Evolutionary conservation across 768 basidiomycete genomes (phyloP), one percentile per base, ranked within the genome.

Genomic region (Phlebiopsis flavidoalba): DNA sequence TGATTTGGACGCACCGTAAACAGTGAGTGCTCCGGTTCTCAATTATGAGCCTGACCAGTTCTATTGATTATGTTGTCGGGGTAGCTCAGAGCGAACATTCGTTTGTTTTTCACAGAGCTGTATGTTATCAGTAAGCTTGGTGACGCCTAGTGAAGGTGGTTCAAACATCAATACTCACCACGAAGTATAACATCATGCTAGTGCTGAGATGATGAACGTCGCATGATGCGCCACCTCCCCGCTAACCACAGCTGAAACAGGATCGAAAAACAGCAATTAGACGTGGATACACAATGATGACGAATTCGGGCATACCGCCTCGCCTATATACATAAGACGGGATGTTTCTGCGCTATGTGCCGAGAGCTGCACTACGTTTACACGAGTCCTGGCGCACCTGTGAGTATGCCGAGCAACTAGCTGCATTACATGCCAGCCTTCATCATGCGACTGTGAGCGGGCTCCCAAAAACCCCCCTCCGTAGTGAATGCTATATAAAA

Each of bases 161-260:
- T n/a, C n/a, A n/a, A n/a, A n/a, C n/a, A n/a, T n/a, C n/a, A n/a
- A n/a, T n/a, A n/a, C n/a, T n/a, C n/a, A n/a, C n/a, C n/a, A n/a
- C n/a, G n/a, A n/a, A n/a, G n/a, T n/a, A n/a, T n/a, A n/a, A 66
- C 1, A 64, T 63, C 36, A 72, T 67, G 8, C 54, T 37, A 10
- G 51, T 35, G 1, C n/a, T n/a, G 72, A 70, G 58, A 73, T 74
- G 21, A 69, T 40, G 10, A n/a, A 69, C 63, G 52, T 73, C 72
- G 15, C 65, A 64, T 2, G 69, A 21, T 40, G 65, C 50, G 8
- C 53, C n/a, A n/a, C n/a, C n/a, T 43, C 12, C 43, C 57, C 3
- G 64, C 47, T 14, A 70, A 57, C 71, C 71, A 72, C 10, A 70
- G 47, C 45, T 70, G 65, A 22, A 48, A 4, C 3, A 3, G 35